Percentiles rank a stretch among this genome's conserved stretches.
Evolutionary conservation across 768 basidiomycete genomes (phyloP).

Genomic region (Tricholoma bakamatsutake): DNA sequence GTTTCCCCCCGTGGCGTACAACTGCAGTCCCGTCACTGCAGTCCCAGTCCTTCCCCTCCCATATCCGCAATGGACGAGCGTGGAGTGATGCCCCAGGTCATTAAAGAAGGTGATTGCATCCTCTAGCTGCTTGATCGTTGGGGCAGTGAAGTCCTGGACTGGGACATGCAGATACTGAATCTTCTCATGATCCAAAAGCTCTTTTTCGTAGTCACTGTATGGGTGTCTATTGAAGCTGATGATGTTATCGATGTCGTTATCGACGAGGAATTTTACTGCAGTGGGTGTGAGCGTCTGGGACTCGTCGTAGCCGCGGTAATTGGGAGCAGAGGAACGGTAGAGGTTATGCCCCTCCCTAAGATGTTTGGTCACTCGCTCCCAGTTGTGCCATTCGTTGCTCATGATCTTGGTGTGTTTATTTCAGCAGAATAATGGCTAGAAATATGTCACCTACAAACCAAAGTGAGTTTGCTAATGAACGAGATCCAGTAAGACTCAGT

Average conservation of each 20-base stretch:
- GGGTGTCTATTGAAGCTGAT: neutral
- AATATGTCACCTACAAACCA: too few species aligned
- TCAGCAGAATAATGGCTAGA: too few species aligned
- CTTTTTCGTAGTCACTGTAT: neutral
- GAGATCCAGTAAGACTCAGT: too few species aligned
- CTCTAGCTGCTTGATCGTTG: neutral
- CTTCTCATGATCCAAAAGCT: neutral
- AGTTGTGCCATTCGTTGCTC: too few species aligned
- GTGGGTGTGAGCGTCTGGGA: neutral
- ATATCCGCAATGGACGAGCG: neutral
- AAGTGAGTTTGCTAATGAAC: too few species aligned
- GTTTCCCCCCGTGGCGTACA: neutral
- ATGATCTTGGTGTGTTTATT: too few species aligned
- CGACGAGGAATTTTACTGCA: conserved; percentile 7
- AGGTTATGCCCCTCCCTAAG: too few species aligned
- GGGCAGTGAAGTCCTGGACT: neutral
- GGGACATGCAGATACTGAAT: neutral
- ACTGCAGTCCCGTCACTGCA: neutral
- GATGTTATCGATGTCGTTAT: neutral
- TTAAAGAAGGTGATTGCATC: neutral
- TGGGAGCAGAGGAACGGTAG: neutral
- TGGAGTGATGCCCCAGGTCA: neutral
- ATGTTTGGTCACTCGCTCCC: too few species aligned
- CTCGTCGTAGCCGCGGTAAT: neutral
- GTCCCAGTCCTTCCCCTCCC: neutral